Evolutionary conservation across 495 filamentous ascomycete genomes (phyloP), one percentile per base, ranked within the genome.

Genomic region (Daldinia loculata): DNA sequence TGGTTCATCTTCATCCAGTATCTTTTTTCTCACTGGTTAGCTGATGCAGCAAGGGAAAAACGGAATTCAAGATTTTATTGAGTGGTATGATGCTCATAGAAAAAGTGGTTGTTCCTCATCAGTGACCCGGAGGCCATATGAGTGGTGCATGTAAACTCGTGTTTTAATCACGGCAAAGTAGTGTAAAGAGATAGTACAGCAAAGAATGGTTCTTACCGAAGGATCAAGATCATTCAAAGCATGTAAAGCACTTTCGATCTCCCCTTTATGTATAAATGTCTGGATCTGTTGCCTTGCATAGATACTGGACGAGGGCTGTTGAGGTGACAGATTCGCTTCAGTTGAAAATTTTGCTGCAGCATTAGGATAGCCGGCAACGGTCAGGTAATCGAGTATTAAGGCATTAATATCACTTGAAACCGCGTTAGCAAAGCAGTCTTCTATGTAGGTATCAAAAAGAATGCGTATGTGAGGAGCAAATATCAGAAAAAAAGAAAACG

Each of bases 141-240:
- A 93, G 95, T 98, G 95, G 95, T 99, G 96, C 94, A 98, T 98
- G 95, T 82, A 79, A 96, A 94, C 88, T 85, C 83, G 78, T 78
- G 79, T 80, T 93, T 83, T 96, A 97, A 98, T 98, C 95, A 93
- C 94, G 84, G 89, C 88, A 88, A 86, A 65, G 71, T 58, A 26
- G 45, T 22, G 58, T 9, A 15, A 39, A 59, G 38, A 53, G 56
- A 72, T 38, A 29, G 29, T 0, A 2, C 14, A 32, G 27, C 34
- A 59, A 67, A 34, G 53, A 55, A 56, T 29, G 61, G 9, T 8
- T 78, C 93, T 81, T 89, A 98, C 95, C 86, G 94, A 89, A 76
- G 93, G 92, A 68, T 97, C 91, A 58, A 95, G 80, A 71, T 97
- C 92, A 75, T 98, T 98, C 72, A 99, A 87, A 59, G 88, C 88